A percentile compares a stretch with the other conserved stretches of the same genome.
Conservation (phyloP, 2,329 filamentous ascomycete genomes). For the Colletotrichum sp. region DNA sequence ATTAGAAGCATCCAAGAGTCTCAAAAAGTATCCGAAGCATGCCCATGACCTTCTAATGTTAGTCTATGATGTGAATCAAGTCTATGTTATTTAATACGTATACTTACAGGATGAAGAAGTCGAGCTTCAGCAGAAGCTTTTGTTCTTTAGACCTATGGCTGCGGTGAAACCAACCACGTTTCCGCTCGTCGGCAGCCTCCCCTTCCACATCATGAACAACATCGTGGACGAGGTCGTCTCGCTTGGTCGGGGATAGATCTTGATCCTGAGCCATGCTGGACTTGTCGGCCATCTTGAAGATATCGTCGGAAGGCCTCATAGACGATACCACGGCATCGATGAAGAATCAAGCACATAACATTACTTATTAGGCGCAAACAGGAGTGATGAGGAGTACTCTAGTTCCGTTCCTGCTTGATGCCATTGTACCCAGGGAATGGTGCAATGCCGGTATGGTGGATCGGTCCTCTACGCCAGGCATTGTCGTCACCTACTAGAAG, state of each 20-base stretch:
- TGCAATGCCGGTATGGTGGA: background rate
- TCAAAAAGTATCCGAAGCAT: background rate
- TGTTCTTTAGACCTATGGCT: background rate
- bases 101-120: background rate
- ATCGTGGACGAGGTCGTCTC: background rate
- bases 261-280: background rate
- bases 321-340: background rate
- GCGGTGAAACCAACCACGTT: background rate
- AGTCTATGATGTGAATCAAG: background rate
- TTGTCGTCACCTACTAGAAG: background rate
- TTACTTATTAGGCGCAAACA: background rate
- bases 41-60: background rate
- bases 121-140: background rate
- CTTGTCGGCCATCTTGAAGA: background rate
- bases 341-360: background rate
- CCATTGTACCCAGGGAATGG: background rate
- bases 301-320: background rate
- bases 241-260: background rate
- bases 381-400: background rate
- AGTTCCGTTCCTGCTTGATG: background rate
- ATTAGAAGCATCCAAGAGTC: background rate
- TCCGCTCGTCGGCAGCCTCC: background rate
- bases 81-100: fast-evolving
- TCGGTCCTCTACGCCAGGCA: background rate
- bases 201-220: background rate